phyloP scores from a whole-genome alignment of 129 eudicot species.

The Centrapalus pauciflorus region DNA sequence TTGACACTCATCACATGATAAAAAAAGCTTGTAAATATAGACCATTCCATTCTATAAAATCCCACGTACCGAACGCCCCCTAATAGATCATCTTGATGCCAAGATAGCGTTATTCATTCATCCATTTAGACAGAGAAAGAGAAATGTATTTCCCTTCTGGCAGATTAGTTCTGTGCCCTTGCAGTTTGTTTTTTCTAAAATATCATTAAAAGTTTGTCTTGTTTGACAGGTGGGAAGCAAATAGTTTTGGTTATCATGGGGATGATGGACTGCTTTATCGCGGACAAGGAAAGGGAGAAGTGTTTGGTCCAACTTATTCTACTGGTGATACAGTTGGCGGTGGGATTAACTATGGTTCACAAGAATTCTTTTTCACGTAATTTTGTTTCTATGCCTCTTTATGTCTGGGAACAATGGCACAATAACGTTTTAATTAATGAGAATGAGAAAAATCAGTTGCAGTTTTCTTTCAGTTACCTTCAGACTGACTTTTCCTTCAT shows the following conservation, averaged over 20 bases:
- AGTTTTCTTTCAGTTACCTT: neutral
- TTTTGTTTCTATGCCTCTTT: constrained; percentile 14
- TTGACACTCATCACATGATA: too few species aligned
- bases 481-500: neutral
- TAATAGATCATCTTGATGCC: too few species aligned
- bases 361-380: constrained; percentile 86
- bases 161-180: neutral
- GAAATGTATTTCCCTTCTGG: neutral
- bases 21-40: too few species aligned
- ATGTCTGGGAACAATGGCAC: neutral
- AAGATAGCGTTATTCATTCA: neutral
- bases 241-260: constrained; percentile 96
- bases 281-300: constrained; percentile 79
- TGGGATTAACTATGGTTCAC: constrained; percentile 69
- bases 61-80: too few species aligned
- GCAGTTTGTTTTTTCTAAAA: neutral
- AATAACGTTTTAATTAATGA: neutral
- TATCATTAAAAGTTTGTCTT: neutral
- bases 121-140: neutral
- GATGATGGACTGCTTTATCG: constrained; percentile 90
- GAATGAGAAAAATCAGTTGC: neutral
- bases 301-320: constrained; percentile 65
- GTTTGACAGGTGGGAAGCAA: constrained; percentile 79
- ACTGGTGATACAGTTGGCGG: constrained; percentile 83
- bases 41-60: too few species aligned